phyloP scores from a whole-genome alignment of 805 yeast species.

The Sugiyamaella mastotermitis region DNA sequence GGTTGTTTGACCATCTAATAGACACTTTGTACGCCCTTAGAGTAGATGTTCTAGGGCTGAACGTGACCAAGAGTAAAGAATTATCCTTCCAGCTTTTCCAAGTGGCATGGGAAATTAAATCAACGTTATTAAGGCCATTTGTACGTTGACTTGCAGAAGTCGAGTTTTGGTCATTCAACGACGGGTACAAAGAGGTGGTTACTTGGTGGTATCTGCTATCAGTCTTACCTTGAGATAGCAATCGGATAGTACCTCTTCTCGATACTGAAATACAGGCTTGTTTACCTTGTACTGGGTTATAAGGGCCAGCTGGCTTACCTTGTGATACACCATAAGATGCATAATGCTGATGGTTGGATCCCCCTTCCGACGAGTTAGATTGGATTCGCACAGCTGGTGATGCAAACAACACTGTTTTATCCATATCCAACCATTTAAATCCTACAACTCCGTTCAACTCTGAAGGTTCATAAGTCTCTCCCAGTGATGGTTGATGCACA shows the following conservation, averaged over 20 bases:
- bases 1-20: conserved; percentile 25
- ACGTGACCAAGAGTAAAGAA: conserved; percentile 26
- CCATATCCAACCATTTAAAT: conserved; percentile 69
- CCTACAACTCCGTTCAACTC: conserved; percentile 32
- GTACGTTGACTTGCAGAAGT: too few relatives aligned
- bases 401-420: conserved; percentile 56
- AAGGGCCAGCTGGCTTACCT: conserved; percentile 51
- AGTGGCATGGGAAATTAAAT: conserved; percentile 24
- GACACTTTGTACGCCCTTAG: conserved; percentile 25
- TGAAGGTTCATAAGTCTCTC: conserved; percentile 5
- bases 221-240: conserved; percentile 17
- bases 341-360: conserved; percentile 15
- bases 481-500: conserved; percentile 13
- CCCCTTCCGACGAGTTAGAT: too few relatives aligned
- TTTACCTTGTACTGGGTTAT: conserved; percentile 62
- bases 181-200: conserved; percentile 46
- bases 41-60: conserved; percentile 16
- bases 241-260: conserved; percentile 44
- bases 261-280: conserved; percentile 68
- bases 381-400: conserved; percentile 46
- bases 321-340: conserved; percentile 51
- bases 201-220: conserved; percentile 18
- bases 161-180: conserved; percentile 47
- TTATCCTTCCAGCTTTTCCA: conserved; percentile 23
- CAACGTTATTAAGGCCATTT: conserved; percentile 43